These are phyloP conservation scores for Arabidopsis thaliana DNA, from an alignment of 345 rosid species.

Conservation along the genomic window DNA sequence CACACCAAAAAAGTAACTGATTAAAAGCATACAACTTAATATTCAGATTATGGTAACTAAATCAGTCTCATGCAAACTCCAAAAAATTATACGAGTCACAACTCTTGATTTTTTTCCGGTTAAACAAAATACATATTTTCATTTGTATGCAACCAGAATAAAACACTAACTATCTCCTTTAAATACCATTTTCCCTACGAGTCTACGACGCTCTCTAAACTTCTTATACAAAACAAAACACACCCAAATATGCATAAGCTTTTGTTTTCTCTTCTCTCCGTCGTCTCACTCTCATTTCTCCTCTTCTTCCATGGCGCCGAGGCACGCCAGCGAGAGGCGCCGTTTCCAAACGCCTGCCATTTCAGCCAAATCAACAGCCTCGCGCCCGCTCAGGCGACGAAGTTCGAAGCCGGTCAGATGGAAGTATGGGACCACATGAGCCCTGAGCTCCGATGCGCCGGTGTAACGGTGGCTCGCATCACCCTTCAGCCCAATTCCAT, in stretches of 20 bases:
- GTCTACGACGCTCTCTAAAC: not conserved
- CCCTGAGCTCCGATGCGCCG: slow-evolving; percentile 64
- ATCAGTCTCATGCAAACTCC: not conserved
- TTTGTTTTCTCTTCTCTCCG: slow-evolving; percentile 38
- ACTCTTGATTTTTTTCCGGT: too few species aligned
- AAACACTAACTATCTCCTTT: slow-evolving; percentile 21
- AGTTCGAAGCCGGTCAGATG: slow-evolving; percentile 59
- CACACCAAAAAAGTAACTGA: not conserved
- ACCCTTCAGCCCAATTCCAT: slow-evolving; percentile 63
- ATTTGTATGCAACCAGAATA: not conserved
- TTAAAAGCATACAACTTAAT: not conserved
- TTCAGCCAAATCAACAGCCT: slow-evolving; percentile 52
- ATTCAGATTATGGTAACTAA: not conserved
- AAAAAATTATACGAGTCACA: too few species aligned
- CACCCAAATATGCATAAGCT: slow-evolving; percentile 30
- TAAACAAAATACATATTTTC: too few species aligned
- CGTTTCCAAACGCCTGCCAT: slow-evolving; percentile 52
- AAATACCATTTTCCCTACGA: slow-evolving; percentile 6
- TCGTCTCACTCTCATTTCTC: slow-evolving; percentile 50
- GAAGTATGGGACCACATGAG: slow-evolving; percentile 66
- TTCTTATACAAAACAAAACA: not conserved
- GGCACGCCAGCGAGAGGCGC: slow-evolving; percentile 41
- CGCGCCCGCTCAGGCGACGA: slow-evolving; percentile 49
- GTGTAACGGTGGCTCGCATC: slow-evolving; percentile 55
- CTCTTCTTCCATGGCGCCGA: slow-evolving; percentile 47